Percentiles rank a stretch among this genome's conserved stretches.
phyloP scores from a whole-genome alignment of 495 filamentous ascomycete species.

The Daldinia childiae region DNA sequence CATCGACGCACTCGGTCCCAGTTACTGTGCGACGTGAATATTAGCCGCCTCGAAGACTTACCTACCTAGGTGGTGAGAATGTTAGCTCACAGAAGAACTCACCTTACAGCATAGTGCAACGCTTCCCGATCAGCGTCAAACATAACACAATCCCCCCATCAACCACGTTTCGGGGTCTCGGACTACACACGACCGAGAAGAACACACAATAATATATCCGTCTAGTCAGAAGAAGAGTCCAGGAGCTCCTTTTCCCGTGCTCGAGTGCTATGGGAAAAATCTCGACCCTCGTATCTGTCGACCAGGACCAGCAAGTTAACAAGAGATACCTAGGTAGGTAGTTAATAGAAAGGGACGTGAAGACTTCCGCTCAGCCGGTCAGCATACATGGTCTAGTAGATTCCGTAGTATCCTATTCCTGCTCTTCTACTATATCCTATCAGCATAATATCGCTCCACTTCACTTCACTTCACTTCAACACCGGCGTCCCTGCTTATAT shows the following conservation, averaged over 20 bases:
- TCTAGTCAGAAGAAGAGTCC: background rate
- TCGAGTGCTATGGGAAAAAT: background rate
- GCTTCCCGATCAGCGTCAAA: no score
- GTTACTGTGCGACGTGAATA: conserved; percentile 19
- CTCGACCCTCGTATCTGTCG: background rate
- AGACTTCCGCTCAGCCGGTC: conserved; percentile 16
- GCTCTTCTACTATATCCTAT: background rate
- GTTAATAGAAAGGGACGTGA: background rate
- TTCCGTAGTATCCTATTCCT: background rate
- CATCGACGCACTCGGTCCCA: background rate
- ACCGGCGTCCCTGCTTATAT: background rate
- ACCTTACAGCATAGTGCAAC: no score
- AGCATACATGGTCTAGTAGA: background rate
- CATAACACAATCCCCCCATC: conserved; percentile 11
- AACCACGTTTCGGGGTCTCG: conserved; percentile 11
- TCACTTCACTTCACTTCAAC: no score
- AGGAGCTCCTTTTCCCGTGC: background rate
- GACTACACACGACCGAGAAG: conserved; percentile 17
- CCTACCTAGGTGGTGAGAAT: background rate
- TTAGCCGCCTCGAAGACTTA: conserved; percentile 27
- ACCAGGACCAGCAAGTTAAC: background rate
- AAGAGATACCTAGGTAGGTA: background rate
- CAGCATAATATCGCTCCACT: no score
- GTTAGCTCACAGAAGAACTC: background rate
- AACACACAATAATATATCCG: conserved; percentile 5